phyloP scores from a whole-genome alignment of 2,329 filamentous ascomycete species.

The Colletotrichum somersetense region DNA sequence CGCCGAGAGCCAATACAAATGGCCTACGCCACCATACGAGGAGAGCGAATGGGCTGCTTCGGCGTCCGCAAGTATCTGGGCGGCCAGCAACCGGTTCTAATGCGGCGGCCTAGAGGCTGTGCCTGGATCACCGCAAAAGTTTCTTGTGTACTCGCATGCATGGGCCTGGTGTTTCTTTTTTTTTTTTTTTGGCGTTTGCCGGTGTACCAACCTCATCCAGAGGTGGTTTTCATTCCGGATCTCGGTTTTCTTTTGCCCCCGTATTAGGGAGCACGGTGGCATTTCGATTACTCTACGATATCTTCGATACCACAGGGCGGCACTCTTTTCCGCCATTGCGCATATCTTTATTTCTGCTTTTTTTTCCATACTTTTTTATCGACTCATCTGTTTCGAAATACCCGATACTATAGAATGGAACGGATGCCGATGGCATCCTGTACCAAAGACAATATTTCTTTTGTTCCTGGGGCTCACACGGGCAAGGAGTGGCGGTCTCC shows the following conservation, averaged over 20 bases:
- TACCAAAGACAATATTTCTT: constrained; percentile 39
- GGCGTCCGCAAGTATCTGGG: constrained; percentile 84
- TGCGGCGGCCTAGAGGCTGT: constrained; percentile 2
- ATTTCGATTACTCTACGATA: constrained; percentile 41
- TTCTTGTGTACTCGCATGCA: constrained; percentile 40
- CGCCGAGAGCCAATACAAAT: constrained; percentile 71
- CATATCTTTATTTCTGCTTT: constrained; percentile 34
- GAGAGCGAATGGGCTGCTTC: constrained; percentile 92
- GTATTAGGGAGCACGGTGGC: constrained; percentile 32
- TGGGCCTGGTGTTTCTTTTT: constrained; percentile 40
- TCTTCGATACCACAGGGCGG: constrained; percentile 43
- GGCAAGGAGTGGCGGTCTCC: constrained; percentile 38
- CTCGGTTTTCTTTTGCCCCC: constrained; percentile 43
- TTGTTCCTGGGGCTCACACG: constrained; percentile 39
- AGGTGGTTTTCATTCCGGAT: constrained; percentile 32
- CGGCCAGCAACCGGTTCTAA: constrained; percentile 74
- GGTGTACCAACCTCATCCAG: constrained; percentile 25
- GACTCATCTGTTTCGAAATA: constrained; percentile 42
- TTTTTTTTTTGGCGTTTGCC: constrained; percentile 37
- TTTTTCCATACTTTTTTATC: constrained; percentile 15
- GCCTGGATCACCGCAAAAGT: constrained; percentile 31
- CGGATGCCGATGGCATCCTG: constrained; percentile 25
- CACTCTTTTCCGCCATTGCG: constrained; percentile 31
- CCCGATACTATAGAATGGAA: constrained; percentile 43
- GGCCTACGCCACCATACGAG: constrained; percentile 96